Evolutionary conservation across 2,329 filamentous ascomycete species (phyloP).

Genomic region (Incumbomyces lentus): DNA sequence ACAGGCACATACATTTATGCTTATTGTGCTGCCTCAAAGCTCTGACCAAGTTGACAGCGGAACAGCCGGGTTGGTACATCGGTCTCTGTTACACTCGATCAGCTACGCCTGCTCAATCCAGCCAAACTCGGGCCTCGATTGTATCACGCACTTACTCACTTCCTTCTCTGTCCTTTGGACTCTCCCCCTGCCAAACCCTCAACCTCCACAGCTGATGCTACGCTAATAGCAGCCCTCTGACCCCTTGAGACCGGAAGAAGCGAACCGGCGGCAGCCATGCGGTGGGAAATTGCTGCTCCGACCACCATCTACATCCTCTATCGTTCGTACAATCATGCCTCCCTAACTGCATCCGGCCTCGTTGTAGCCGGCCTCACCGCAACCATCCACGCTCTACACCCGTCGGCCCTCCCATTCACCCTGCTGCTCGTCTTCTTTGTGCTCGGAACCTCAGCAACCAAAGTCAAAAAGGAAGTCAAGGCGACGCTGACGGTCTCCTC

Average conservation of each 20-base stretch:
- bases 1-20: background rate
- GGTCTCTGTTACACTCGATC: background rate
- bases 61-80: no score
- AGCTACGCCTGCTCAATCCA: constrained; percentile 2
- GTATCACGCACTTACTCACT: background rate
- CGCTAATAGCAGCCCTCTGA: background rate
- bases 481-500: constrained; percentile 65
- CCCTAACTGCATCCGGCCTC: constrained; percentile 68
- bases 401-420: constrained; percentile 80
- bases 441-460: constrained; percentile 71
- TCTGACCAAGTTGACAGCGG: no score
- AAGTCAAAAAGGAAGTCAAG: constrained; percentile 83
- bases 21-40: background rate
- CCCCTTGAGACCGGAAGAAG: no score
- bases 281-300: constrained; percentile 33
- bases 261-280: constrained; percentile 26
- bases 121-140: background rate
- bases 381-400: constrained; percentile 74
- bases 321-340: constrained; percentile 61
- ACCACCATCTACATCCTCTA: constrained; percentile 50
- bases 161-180: no score
- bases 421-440: constrained; percentile 79
- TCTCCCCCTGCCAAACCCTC: no score
- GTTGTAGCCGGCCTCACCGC: constrained; percentile 63
- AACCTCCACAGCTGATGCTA: background rate